Evolutionary conservation across 129 eudicot species (phyloP).

Genomic region (Calendula officinalis): DNA sequence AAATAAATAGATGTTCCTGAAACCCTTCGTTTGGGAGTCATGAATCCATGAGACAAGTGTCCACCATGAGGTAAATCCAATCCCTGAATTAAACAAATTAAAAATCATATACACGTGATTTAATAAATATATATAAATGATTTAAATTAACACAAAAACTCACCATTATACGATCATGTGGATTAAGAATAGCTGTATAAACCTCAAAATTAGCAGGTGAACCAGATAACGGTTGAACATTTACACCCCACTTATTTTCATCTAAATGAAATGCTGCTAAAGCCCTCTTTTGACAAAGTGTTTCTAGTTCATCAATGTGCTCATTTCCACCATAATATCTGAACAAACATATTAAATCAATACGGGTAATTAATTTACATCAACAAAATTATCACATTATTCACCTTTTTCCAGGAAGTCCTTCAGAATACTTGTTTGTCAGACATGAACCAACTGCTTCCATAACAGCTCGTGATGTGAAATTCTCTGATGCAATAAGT

Average conservation of each 20-base stretch:
- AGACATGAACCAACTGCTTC: conserved; percentile 94
- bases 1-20: conserved; percentile 92
- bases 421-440: conserved; percentile 91
- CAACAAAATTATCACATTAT: neutral
- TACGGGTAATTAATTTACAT: neutral
- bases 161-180: conserved; percentile 93
- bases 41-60: conserved; percentile 83
- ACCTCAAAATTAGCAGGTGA: conserved; percentile 94
- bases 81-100: conserved; percentile 46
- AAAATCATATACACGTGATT: neutral
- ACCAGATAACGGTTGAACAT: conserved; percentile 88
- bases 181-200: conserved; percentile 73
- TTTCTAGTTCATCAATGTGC: conserved; percentile 82
- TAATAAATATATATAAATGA: neutral
- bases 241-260: conserved; percentile 80
- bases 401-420: conserved; percentile 92
- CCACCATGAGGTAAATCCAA: conserved; percentile 91
- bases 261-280: conserved; percentile 75
- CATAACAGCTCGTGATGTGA: conserved; percentile 89
- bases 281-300: conserved; percentile 73
- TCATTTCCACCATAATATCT: conserved; percentile 95
- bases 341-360: conserved; percentile 15
- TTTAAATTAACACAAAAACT: conserved; percentile 17
- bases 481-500: conserved; percentile 92
- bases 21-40: conserved; percentile 86